Percentiles rank a stretch among this genome's conserved stretches.
phyloP scores from a whole-genome alignment of 2,329 filamentous ascomycete species.

The Ophiostoma himal-ulmi region DNA sequence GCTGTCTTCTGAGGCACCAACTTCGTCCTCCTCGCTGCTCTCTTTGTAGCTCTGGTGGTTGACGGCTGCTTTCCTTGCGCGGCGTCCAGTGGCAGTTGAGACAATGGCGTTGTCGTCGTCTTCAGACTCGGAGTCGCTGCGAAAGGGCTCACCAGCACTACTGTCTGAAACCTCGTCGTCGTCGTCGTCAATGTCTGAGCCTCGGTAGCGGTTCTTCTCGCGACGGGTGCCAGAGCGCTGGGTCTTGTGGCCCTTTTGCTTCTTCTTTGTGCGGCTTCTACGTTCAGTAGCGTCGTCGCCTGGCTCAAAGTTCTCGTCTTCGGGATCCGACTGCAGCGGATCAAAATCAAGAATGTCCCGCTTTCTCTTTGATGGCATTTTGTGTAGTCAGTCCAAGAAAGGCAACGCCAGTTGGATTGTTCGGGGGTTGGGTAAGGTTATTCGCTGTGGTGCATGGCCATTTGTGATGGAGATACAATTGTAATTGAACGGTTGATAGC shows the following conservation, averaged over 20 bases:
- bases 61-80: conserved; percentile 41
- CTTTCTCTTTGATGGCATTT: conserved; percentile 52
- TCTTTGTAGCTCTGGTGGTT: conserved; percentile 44
- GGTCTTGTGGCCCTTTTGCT: conserved; percentile 33
- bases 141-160: conserved; percentile 47
- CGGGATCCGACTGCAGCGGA: conserved; percentile 60
- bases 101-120: conserved; percentile 31
- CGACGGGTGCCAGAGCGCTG: conserved; percentile 24
- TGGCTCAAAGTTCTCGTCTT: conserved; percentile 62
- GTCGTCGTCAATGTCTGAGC: conserved; percentile 59
- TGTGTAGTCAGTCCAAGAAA: conserved; percentile 22
- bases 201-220: conserved; percentile 44
- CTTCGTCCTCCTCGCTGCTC: conserved; percentile 35
- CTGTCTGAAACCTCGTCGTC: conserved; percentile 52
- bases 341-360: conserved; percentile 54
- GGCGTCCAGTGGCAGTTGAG: conserved; percentile 39
- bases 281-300: conserved; percentile 37
- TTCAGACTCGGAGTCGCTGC: conserved; percentile 37
- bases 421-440: background rate
- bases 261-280: conserved; percentile 38
- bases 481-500: background rate
- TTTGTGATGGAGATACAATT: background rate
- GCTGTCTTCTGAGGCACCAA: conserved; percentile 32
- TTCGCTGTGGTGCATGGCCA: background rate
- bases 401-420: background rate